A percentile compares a stretch with the other conserved stretches of the same genome.
Conservation (phyloP, 495 filamentous ascomycete species). For the Podospora australis region DNA sequence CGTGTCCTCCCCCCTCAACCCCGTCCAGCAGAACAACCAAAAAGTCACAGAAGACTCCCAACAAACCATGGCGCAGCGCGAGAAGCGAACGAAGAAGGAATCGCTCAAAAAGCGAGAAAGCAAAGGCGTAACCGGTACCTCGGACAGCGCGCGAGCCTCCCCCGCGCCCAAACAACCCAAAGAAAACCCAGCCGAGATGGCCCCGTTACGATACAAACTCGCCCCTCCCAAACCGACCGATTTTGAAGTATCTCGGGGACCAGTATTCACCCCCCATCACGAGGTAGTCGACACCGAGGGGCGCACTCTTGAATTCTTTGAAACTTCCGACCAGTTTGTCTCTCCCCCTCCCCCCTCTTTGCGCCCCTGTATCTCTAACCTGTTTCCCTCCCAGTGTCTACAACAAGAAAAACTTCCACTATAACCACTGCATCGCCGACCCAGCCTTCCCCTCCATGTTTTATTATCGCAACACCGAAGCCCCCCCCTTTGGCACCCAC, state of each 20-base stretch:
- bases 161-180: slow-evolving; percentile 52
- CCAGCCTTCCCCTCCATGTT: slow-evolving; percentile 77
- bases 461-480: slow-evolving; percentile 84
- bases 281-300: slow-evolving; percentile 39
- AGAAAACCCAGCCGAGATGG: slow-evolving; percentile 37
- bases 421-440: slow-evolving; percentile 86
- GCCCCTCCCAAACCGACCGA: slow-evolving; percentile 51
- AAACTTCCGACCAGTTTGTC: slow-evolving; percentile 60
- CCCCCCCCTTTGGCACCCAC: slow-evolving; percentile 68
- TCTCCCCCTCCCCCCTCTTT: slow-evolving; percentile 3
- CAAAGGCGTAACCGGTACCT: slow-evolving; percentile 44
- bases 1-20: slow-evolving; percentile 57
- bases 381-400: slow-evolving; percentile 53
- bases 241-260: slow-evolving; percentile 51
- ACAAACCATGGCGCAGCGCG: slow-evolving; percentile 35
- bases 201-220: slow-evolving; percentile 52
- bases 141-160: slow-evolving; percentile 46
- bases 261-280: slow-evolving; percentile 48
- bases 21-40: slow-evolving; percentile 36
- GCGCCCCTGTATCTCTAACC: background rate
- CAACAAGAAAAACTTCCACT: slow-evolving; percentile 88
- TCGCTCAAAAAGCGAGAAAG: slow-evolving; percentile 71
- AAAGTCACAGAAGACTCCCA: slow-evolving; percentile 31
- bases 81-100: slow-evolving; percentile 60
- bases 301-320: slow-evolving; percentile 48